phyloP scores from a whole-genome alignment of 139 green algal genomes.

The Chlamydomonas sp. region DNA sequence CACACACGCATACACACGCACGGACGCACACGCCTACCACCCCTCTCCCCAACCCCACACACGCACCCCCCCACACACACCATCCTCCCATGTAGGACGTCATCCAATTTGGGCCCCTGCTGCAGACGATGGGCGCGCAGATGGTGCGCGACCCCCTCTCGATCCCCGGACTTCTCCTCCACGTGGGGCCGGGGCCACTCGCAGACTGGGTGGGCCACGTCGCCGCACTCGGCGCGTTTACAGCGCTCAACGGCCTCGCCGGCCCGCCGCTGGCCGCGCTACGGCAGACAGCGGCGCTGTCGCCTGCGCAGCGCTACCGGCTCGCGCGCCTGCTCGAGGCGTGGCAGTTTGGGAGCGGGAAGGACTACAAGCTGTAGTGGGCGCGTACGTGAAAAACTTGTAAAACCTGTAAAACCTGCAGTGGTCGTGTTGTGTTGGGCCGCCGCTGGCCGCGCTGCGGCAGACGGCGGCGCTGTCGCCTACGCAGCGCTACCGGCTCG shows the following conservation, averaged over 20 bases:
- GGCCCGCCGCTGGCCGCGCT: slow-evolving; percentile 8
- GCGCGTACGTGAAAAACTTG: no score
- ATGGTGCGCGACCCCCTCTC: slow-evolving; percentile 58
- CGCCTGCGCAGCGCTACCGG: background rate
- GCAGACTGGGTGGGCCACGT: slow-evolving; percentile 62
- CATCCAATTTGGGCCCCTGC: slow-evolving; percentile 64
- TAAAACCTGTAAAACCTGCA: no score
- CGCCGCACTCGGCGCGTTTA: slow-evolving; percentile 42
- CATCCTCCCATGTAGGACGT: slow-evolving; percentile 61
- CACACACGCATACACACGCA: no score
- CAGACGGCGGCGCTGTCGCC: background rate
- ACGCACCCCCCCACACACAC: no score
- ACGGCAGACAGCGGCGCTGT: background rate
- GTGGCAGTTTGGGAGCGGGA: slow-evolving; percentile 56
- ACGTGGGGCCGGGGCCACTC: slow-evolving; percentile 47
- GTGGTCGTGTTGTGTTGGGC: no score
- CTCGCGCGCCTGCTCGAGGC: slow-evolving; percentile 36
- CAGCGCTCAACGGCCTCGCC: slow-evolving; percentile 21
- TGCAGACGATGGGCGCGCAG: slow-evolving; percentile 5
- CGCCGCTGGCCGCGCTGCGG: slow-evolving; percentile 5
- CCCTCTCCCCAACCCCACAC: no score
- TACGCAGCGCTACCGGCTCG: slow-evolving; percentile 1
- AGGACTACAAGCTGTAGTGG: slow-evolving; percentile 41
- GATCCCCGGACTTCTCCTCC: slow-evolving; percentile 52
- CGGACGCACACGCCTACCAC: no score